Base-by-base conservation (phyloP, 2,329 filamentous ascomycete genomes). In the Rasamsonia emersonii region DNA sequence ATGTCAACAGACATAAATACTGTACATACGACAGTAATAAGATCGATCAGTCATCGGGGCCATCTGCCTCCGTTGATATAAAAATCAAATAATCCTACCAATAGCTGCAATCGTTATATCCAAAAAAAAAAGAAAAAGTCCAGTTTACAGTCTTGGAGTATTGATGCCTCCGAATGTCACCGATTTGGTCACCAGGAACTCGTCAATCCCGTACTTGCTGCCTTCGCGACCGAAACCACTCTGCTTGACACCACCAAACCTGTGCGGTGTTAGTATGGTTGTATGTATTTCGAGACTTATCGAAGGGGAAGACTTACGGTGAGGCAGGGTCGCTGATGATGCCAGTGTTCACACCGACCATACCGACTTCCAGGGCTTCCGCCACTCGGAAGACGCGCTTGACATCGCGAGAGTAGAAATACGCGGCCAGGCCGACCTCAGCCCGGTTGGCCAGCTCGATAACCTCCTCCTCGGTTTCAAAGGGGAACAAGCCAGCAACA, bases 391-490 rank as follows among this genome's bases (percentile, higher is more conserved):
- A 78, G 35, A 70, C 64, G 17, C 75, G 60, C 44, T 70, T 67
- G 4, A 79, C 49, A 43, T 78, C 73, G 27, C 60, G 65, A 41
- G 70, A 86, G 68, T 85, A 96, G 67, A 98, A 94, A 65, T 96
- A 96, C 1, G 85, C 89, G 0, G 89, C 91, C 20, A 98, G 70
- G 1, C 91, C 91, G 21, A 96, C 88, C 32, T 89, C 79, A 1
- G 84, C 70, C 24, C 66, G 61, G 59, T 98, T 98, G 3, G 91
- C 89, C 43, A 89, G 63, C 41, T 73, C 68, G 18, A 96, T 77
- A 4, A 94, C 91, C 50, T 96, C 88, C 32, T 82, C 79, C 62
- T 96, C 91, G 0, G 80, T 86, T 28, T 84, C 74, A 53, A 96
- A 98, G 29, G 78, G 73, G 67, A 95, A 95, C 9, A 96, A 62